Percentiles rank a stretch among this genome's conserved stretches.
These are phyloP conservation scores for Fistulifera pelliculosa DNA, from an alignment of 108 stramenopile species.

Conservation along the genomic window DNA sequence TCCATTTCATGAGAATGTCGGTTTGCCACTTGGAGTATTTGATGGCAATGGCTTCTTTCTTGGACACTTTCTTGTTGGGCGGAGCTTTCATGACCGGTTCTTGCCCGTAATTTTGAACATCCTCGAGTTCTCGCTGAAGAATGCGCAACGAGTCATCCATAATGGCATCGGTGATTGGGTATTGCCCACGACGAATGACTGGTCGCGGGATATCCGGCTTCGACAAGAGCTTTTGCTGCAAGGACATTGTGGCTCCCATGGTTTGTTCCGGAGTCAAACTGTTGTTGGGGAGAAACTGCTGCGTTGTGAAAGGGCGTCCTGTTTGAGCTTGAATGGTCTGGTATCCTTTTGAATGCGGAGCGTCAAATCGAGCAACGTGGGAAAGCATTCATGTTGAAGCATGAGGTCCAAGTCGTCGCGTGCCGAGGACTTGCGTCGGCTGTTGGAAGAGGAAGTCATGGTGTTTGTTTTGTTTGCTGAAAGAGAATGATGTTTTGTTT, in stretches of 20 bases:
- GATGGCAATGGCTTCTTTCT: constrained; percentile 15
- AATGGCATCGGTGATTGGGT: constrained; percentile 17
- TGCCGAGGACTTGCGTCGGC: neutral
- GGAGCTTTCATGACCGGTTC: neutral
- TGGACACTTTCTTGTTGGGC: neutral
- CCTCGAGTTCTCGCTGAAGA: constrained; percentile 14
- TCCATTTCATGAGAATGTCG: constrained; percentile 52
- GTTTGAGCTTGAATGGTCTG: neutral
- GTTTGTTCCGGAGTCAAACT: constrained; percentile 6
- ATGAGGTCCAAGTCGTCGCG: constrained; percentile 15
- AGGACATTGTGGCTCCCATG: neutral
- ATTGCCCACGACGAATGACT: constrained; percentile 4
- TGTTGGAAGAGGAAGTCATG: no score
- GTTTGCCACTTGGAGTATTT: constrained; percentile 62
- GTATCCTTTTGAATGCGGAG: constrained; percentile 6
- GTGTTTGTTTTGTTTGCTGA: no score
- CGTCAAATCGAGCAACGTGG: constrained; percentile 6
- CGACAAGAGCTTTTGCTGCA: constrained; percentile 6
- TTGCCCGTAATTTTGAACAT: neutral
- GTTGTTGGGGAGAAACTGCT: neutral
- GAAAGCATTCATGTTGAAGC: constrained; percentile 18
- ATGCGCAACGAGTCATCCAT: constrained; percentile 16
- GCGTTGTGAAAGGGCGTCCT: no score
- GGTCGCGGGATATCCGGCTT: neutral
- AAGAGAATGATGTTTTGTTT: no score